These are phyloP conservation scores for Neoarthrinium moseri DNA, from an alignment of 2,329 filamentous ascomycete genomes.

Conservation along the genomic window DNA sequence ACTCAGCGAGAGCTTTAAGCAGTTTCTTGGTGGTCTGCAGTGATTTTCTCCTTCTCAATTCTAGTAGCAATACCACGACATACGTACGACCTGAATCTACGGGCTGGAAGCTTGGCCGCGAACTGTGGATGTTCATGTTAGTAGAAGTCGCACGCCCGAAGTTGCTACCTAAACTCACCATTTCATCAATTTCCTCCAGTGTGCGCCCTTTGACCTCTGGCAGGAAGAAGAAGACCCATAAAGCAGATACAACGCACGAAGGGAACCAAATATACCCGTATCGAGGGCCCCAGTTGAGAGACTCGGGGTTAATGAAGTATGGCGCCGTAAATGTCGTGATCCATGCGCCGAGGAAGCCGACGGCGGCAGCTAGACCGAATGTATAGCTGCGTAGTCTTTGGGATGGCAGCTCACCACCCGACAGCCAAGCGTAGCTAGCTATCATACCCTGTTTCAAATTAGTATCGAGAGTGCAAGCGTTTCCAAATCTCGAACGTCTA, in stretches of 20 bases:
- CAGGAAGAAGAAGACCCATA: conserved; percentile 40
- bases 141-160: neutral
- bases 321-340: conserved; percentile 51
- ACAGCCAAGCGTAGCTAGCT: conserved; percentile 49
- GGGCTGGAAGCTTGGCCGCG: neutral
- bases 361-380: conserved; percentile 45
- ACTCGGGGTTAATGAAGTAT: conserved; percentile 51
- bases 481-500: no score
- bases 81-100: neutral
- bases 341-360: conserved; percentile 50
- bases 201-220: conserved; percentile 47
- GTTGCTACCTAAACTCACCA: conserved; percentile 27
- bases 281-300: conserved; percentile 49
- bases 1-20: no score
- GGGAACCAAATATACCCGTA: conserved; percentile 52
- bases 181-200: conserved; percentile 47
- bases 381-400: conserved; percentile 52
- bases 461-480: no score
- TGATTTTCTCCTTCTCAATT: no score
- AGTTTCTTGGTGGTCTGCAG: no score
- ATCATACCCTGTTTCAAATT: conserved; percentile 47
- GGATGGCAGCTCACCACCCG: conserved; percentile 51
- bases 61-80: no score
- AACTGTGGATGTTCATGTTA: no score
- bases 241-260: conserved; percentile 20